Evolutionary conservation across 306 rosid species (phyloP), one percentile per base, ranked within the genome.

Genomic region (Inga laurina): DNA sequence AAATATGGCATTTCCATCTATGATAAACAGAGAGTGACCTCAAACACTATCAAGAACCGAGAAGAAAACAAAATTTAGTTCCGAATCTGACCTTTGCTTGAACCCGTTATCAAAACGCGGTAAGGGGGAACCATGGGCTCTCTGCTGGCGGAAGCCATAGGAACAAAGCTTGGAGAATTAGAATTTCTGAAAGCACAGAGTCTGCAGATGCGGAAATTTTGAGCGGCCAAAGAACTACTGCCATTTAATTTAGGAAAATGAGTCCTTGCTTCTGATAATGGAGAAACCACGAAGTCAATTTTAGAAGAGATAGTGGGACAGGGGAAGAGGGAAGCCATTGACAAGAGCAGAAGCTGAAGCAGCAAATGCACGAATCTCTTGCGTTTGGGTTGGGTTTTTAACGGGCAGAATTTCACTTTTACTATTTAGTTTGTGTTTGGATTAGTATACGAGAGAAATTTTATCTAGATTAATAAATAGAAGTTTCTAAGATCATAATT

Each of bases 71-170:
- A 71, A 21, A 61, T 10, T 68, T 8, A 76, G 64, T 18, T 14
- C 7, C 3, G 24, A 72, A n/a, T 12, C 27, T 22, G 41, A 92
- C 98, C 99, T 95, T 93, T 95, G 80, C 90, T 91, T 16, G 99
- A 91, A 71, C 98, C 99, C 2, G 99, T 93, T 56, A 95, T 90
- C 93, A 95, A 89, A 21, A 93, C 98, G 82, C 93, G 92, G 80
- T 82, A 95, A 80, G 99, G 98, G 61, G 97, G 94, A 51, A 88
- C 72, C 96, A 90, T 91, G 57, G 97, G 88, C 45, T 86, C 71
- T 43, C 74, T 62, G 10, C 32, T 49, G 15, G 30, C 67, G 75
- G 89, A 84, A 67, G 84, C 82, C 27, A 59, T 77, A 12, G 88
- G 82, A 22, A 73, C 57, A 54, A 59, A 74, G 7, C 49, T 71